Conservation (phyloP, 2,329 filamentous ascomycete genomes). For the Berkeleyomyces rouxiae region DNA sequence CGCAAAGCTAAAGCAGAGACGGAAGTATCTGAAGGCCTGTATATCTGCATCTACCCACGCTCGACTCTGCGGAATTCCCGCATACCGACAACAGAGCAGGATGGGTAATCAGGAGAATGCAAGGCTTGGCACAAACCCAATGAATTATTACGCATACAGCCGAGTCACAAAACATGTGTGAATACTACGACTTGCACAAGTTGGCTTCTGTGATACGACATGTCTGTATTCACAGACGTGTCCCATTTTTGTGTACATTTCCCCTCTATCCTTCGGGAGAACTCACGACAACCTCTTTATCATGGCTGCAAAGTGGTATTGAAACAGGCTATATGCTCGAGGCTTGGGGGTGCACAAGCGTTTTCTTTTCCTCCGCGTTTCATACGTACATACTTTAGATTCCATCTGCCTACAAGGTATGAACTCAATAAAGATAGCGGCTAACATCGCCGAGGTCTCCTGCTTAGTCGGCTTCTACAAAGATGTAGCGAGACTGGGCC, state of each 20-base stretch:
- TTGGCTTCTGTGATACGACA: background rate
- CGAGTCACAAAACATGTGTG: background rate
- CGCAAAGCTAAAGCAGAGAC: no score
- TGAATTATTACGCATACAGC: background rate
- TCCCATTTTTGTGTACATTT: background rate
- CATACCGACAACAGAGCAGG: background rate
- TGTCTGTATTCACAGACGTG: background rate
- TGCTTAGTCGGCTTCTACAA: slow-evolving; percentile 40
- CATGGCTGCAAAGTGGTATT: background rate
- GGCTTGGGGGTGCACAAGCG: background rate
- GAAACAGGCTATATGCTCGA: background rate
- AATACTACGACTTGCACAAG: background rate
- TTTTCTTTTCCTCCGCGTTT: background rate
- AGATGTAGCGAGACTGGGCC: slow-evolving; percentile 50
- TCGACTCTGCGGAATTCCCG: background rate
- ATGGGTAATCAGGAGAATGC: background rate
- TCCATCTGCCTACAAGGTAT: background rate
- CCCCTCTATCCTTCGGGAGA: slow-evolving; percentile 11
- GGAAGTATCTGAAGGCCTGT: background rate
- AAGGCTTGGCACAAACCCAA: background rate
- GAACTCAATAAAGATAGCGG: background rate
- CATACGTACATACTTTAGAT: background rate
- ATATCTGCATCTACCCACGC: background rate
- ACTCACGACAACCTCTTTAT: background rate
- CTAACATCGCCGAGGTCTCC: background rate